Conservation (phyloP, 306 rosid species). For the Potentilla sterilis region DNA sequence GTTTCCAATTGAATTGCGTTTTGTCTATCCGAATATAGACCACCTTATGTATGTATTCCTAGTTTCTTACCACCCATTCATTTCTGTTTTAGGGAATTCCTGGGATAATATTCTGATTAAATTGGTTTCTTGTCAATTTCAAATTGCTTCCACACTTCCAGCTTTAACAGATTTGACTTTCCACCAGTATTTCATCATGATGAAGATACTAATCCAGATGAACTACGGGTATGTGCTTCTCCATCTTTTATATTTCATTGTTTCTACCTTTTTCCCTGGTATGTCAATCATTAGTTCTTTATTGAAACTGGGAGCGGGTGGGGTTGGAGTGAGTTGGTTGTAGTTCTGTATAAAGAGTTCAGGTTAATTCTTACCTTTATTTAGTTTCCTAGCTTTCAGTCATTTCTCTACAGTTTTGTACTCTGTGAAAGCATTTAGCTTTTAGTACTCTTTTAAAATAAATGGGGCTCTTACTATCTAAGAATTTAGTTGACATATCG, state of each 20-base stretch:
- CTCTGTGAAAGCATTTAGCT: neutral
- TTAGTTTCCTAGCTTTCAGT: neutral
- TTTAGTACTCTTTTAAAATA: neutral
- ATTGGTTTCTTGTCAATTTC: slow-evolving; percentile 20
- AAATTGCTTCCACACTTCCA: slow-evolving; percentile 44
- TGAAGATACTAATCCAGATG: slow-evolving; percentile 70
- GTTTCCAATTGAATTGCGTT: slow-evolving; percentile 93
- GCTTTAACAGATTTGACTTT: slow-evolving; percentile 85
- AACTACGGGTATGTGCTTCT: slow-evolving; percentile 68
- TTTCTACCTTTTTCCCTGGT: neutral
- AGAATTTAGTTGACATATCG: too few relatives aligned
- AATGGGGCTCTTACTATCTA: neutral
- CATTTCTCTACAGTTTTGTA: slow-evolving; percentile 13
- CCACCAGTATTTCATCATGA: slow-evolving; percentile 87
- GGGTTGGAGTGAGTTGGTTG: neutral
- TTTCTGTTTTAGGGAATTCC: slow-evolving; percentile 13
- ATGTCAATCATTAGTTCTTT: slow-evolving; percentile 1
- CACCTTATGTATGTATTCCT: slow-evolving; percentile 72
- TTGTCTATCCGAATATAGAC: slow-evolving; percentile 86
- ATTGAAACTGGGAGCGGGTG: neutral
- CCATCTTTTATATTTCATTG: slow-evolving; percentile 18
- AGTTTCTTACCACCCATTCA: slow-evolving; percentile 1
- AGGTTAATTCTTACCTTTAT: neutral
- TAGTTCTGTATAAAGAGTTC: neutral
- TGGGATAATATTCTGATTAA: slow-evolving; percentile 20